Evolutionary conservation across 2,329 filamentous ascomycete genomes (phyloP), one percentile per base, ranked within the genome.

Genomic region (Xylariaceae sp.): DNA sequence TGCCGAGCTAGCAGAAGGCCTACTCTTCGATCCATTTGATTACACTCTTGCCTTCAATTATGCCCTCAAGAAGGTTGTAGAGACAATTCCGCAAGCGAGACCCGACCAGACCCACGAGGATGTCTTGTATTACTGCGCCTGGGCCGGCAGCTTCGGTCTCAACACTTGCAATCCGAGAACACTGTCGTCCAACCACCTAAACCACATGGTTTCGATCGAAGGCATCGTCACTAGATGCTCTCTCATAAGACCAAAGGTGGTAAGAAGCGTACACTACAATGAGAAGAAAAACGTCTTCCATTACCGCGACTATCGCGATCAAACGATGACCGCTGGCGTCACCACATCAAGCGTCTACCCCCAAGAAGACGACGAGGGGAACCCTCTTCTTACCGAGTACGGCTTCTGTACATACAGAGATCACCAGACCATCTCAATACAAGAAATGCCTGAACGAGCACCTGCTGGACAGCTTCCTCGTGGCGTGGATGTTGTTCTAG

Each of bases 401-500:
- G 95, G 95, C 21, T 94, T 96, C 77, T 96, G 89, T 73, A 95
- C 90, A 47, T 99, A 97, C 76, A 85, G 94, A 70, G 95, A 99
- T 73, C 95, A 99, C 72, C 95, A 99, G 75, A 96, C 91, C 14
- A 92, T 99, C 58, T 97, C 94, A 0, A 97, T 99, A 65, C 95
- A 99, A 76, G 95, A 99, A 79, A 99, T 99, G 95, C 95, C 95
- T 0, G 95, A 99, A 75, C 84, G 94, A 67, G 95, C 95, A 2
- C 95, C 95, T 51, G 94, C 95, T 57, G 95, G 95, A 50, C 95
- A 98, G 79, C 83, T 99, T 63, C 95, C 95, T 58, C 88, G 95
- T 51, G 92, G 94, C 53, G 95, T 99, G 16, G 95, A 99, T 75
- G 93, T 98, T 12, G 93, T 99, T 66, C 80, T 99, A 64, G 95